These are phyloP conservation scores for Oryza australiensis DNA, from an alignment of 176 grass and related monocot genomes.

Conservation along the genomic window DNA sequence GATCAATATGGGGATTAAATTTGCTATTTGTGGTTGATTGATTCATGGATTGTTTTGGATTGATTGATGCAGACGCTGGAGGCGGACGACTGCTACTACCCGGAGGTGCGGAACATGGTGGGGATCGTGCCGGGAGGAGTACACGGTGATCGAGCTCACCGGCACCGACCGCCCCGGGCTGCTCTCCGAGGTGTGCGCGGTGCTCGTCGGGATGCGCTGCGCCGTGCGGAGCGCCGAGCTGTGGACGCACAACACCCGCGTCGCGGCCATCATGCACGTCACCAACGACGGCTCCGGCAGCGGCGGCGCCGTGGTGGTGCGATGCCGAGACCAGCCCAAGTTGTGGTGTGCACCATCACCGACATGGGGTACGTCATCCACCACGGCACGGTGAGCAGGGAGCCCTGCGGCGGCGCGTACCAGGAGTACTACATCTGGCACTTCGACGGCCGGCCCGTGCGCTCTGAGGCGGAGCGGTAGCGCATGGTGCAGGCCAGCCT, in stretches of 20 bases:
- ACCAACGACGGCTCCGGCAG: slow-evolving; percentile 33
- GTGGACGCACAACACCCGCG: slow-evolving; percentile 87
- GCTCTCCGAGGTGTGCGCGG: slow-evolving; percentile 82
- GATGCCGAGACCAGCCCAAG: slow-evolving; percentile 70
- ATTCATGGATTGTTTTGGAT: not conserved
- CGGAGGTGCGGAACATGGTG: slow-evolving; percentile 54
- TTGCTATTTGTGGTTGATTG: not conserved
- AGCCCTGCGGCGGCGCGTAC: slow-evolving; percentile 55
- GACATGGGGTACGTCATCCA: slow-evolving; percentile 87
- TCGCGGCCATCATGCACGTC: slow-evolving; percentile 70
- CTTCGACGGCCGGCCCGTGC: slow-evolving; percentile 60
- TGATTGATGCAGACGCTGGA: slow-evolving; percentile 55
- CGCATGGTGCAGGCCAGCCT: slow-evolving; percentile 52
- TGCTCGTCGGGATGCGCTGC: slow-evolving; percentile 54
- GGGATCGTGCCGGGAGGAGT: slow-evolving; percentile 59
- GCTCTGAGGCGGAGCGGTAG: slow-evolving; percentile 53
- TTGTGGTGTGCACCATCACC: slow-evolving; percentile 82
- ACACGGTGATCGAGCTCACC: slow-evolving; percentile 77
- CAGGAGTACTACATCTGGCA: slow-evolving; percentile 94
- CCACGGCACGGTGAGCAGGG: slow-evolving; percentile 60
- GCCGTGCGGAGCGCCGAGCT: slow-evolving; percentile 66
- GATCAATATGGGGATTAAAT: not conserved
- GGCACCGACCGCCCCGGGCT: slow-evolving; percentile 77
- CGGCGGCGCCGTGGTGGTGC: slow-evolving; percentile 53
- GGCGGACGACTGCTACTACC: slow-evolving; percentile 65